Evolutionary conservation across 1,284 basidiomycete genomes (phyloP).

Genomic region (Ustilago hordei): DNA sequence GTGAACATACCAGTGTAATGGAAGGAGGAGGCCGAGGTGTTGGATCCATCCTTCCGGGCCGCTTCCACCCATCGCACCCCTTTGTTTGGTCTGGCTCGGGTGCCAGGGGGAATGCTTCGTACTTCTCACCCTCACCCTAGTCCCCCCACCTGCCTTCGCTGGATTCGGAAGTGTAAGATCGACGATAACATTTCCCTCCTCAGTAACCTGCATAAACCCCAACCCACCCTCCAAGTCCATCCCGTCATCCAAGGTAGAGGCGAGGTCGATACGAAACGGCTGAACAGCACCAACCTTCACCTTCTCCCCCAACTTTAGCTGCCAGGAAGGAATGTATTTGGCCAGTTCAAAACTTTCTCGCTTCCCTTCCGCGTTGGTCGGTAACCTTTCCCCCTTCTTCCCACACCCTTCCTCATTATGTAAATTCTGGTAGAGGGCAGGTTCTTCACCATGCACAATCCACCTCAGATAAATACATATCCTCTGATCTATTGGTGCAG

Average conservation of each 20-base stretch:
- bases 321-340: slow-evolving; percentile 36
- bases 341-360: slow-evolving; percentile 34
- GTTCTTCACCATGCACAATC: slow-evolving; percentile 49
- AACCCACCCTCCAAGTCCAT: neutral
- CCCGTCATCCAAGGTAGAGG: neutral
- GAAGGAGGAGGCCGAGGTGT: slow-evolving; percentile 30
- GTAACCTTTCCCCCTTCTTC: neutral
- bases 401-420: neutral
- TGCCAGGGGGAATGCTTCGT: slow-evolving; percentile 25
- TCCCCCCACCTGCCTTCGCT: slow-evolving; percentile 1
- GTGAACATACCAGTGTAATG: slow-evolving; percentile 52
- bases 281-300: slow-evolving; percentile 3
- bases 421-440: neutral
- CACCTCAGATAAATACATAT: slow-evolving; percentile 48
- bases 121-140: slow-evolving; percentile 20
- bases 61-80: slow-evolving; percentile 8
- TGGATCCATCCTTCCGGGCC: slow-evolving; percentile 43
- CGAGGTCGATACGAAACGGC: slow-evolving; percentile 36
- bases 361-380: neutral
- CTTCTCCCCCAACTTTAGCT: slow-evolving; percentile 18
- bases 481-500: slow-evolving; percentile 37
- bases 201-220: slow-evolving; percentile 22
- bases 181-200: slow-evolving; percentile 28
- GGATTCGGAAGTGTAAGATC: slow-evolving; percentile 26
- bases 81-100: neutral